Conservation (phyloP, 164 flowering plant species). For the Magnolia kwangsiensis region DNA sequence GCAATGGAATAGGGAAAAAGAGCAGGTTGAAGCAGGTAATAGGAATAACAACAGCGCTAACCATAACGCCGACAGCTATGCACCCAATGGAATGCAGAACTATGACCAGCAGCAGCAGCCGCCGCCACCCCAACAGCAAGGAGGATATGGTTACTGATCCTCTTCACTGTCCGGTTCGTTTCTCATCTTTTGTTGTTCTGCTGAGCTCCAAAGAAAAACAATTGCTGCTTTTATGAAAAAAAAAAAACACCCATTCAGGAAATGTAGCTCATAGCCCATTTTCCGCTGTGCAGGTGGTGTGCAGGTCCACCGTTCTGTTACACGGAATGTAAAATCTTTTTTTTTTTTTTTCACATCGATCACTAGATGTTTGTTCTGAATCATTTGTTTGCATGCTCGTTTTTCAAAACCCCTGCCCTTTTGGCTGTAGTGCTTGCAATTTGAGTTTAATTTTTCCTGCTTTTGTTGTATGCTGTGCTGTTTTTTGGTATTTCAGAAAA, state of each 20-base stretch:
- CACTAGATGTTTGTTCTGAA: not conserved
- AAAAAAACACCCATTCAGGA: conserved; percentile 10
- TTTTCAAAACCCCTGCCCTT: not conserved
- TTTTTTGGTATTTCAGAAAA: too few species aligned
- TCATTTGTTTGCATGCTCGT: not conserved
- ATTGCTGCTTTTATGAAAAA: conserved; percentile 1
- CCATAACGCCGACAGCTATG: conserved; percentile 12
- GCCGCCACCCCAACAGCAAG: conserved; percentile 14
- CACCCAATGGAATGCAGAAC: conserved; percentile 24
- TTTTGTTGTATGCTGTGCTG: too few species aligned
- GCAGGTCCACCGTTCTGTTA: conserved; percentile 56
- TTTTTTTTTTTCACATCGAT: not conserved
- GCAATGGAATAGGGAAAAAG: conserved; percentile 88
- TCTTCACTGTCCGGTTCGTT: conserved; percentile 29
- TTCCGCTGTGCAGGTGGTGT: conserved; percentile 74
- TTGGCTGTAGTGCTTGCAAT: not conserved
- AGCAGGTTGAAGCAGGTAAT: conserved; percentile 39
- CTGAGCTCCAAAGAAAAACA: not conserved
- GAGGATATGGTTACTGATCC: conserved; percentile 39
- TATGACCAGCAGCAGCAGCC: conserved; percentile 23
- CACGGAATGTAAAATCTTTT: conserved; percentile 26
- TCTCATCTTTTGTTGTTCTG: conserved; percentile 3
- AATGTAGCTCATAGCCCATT: conserved; percentile 50
- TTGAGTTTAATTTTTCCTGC: not conserved
- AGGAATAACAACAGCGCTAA: conserved; percentile 11